phyloP scores from a whole-genome alignment of 441 rosid species.

The Pelargonium myrrhifolium region DNA sequence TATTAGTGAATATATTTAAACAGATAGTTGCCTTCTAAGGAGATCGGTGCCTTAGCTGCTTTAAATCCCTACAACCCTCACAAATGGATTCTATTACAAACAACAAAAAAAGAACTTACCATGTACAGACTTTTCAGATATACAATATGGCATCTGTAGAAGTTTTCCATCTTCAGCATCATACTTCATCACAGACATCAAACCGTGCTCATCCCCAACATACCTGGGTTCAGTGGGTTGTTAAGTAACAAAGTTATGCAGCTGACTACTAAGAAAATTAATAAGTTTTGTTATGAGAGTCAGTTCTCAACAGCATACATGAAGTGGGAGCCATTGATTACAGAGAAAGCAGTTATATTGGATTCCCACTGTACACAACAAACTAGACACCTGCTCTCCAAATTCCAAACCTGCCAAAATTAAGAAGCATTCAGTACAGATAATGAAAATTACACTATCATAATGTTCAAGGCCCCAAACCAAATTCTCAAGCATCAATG shows the following conservation, averaged over 20 bases:
- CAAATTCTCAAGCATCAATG: not conserved
- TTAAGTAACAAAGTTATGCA: constrained; percentile 15
- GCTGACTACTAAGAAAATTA: not conserved
- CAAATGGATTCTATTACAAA: too few species aligned
- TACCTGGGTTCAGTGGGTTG: constrained; percentile 37
- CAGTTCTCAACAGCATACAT: constrained; percentile 33
- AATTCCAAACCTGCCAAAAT: constrained; percentile 54
- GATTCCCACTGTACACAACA: constrained; percentile 54
- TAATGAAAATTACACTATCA: not conserved
- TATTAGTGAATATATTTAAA: not conserved
- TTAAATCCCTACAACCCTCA: too few species aligned
- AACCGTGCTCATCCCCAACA: constrained; percentile 60
- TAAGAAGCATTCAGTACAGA: not conserved
- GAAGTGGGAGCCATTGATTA: constrained; percentile 48
- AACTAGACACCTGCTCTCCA: constrained; percentile 38
- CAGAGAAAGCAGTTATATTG: constrained; percentile 57
- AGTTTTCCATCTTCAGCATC: constrained; percentile 39
- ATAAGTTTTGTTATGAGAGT: constrained; percentile 1
- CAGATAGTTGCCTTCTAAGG: too few species aligned
- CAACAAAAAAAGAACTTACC: constrained; percentile 32
- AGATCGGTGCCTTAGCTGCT: too few species aligned
- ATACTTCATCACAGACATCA: constrained; percentile 45
- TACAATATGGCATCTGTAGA: constrained; percentile 43
- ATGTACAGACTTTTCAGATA: constrained; percentile 49
- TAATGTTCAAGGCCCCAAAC: not conserved